Percentiles rank a stretch among this genome's conserved stretches.
phyloP scores from a whole-genome alignment of 176 grass and related monocot species.

The Oryza brachyantha region DNA sequence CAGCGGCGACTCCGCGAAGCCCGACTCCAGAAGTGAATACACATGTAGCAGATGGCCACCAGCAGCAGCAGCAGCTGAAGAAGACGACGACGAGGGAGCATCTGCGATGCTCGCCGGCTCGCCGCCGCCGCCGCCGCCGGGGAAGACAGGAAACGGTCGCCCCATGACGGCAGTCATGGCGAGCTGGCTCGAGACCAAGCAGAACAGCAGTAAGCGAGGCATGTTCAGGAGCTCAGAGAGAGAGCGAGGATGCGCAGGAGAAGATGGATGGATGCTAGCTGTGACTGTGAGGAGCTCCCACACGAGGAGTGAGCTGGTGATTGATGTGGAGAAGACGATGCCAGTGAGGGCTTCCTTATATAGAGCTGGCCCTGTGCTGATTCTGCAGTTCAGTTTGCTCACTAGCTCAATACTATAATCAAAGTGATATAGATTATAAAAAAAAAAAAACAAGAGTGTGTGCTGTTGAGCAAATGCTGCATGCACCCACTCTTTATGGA shows the following conservation, averaged over 20 bases:
- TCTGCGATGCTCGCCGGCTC: not conserved
- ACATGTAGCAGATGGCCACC: conserved; percentile 6
- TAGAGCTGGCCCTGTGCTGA: conserved; percentile 10
- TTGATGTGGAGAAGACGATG: conserved; percentile 23
- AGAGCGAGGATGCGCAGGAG: not conserved
- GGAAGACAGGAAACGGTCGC: conserved; percentile 36
- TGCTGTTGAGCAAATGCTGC: conserved; percentile 28
- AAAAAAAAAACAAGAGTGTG: too few relatives aligned
- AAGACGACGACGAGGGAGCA: not conserved
- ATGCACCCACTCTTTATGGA: conserved; percentile 43
- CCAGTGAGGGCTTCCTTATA: conserved; percentile 30
- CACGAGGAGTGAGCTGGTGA: not conserved
- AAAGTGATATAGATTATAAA: too few relatives aligned
- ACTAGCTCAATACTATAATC: conserved; percentile 26
- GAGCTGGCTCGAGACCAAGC: conserved; percentile 44
- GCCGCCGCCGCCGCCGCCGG: not conserved
- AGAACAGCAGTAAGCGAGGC: conserved; percentile 52
- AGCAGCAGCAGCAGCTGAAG: not conserved
- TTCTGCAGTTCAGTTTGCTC: conserved; percentile 16
- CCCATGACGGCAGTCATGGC: conserved; percentile 42
- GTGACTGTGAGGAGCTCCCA: not conserved
- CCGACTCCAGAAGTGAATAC: conserved; percentile 39
- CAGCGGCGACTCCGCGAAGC: conserved; percentile 45
- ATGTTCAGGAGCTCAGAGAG: conserved; percentile 35
- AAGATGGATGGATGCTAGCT: not conserved